Base-by-base conservation (phyloP, 169 alveolate genomes). In the Amoebophrya sp. region DNA sequence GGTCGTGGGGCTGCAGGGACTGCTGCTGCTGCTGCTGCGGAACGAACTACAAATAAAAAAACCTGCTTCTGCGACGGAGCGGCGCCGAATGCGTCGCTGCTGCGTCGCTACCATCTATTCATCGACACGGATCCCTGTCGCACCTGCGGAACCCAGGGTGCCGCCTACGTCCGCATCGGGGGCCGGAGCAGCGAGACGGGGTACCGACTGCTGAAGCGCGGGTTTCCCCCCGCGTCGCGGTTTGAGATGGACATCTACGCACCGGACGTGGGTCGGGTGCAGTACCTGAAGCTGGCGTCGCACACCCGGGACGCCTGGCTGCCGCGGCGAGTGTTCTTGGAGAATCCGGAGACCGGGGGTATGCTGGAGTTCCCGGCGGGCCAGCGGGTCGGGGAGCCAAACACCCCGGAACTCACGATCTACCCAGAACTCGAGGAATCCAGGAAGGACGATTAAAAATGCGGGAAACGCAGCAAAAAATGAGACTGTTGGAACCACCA, bases 251-350 rank as follows among this genome's bases (percentile, higher is more conserved):
- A 66, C 83, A 25, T 66, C 10, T 66, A 66, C 83, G 83, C 35
- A 25, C 39, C 29, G 18, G 83, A 66, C 83, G 83, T 66, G 35
- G 83, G 83, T 2, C 29, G 35, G 10, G 83, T 66, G 38, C 39
- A 66, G 35, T 66, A 66, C 35, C 12, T 66, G 83, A 66, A 18
- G 1, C 83, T 66, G 35, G 83, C 83, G 35, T 25, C 39, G 7
- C 83, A 66, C 83, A 66, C 83, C 1, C 83, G 38, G 83, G 83
- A 66, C 35, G 18, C 1, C 83, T 66, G 83, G 83, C 1, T 66
- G 83, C 83, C 83, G 18, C 83, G 83, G 35, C 29, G 83, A n/a
- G 83, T 66, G 83, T 66, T 66, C 35, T 25, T 66, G 35, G 83
- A 66, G 83, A 66, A 66, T 25, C 1, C 7, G 32, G 83, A 66